Evolutionary conservation across 352 stramenopile species (phyloP), one percentile per base, ranked within the genome.

Genomic region (Phytophthora podocarpi): DNA sequence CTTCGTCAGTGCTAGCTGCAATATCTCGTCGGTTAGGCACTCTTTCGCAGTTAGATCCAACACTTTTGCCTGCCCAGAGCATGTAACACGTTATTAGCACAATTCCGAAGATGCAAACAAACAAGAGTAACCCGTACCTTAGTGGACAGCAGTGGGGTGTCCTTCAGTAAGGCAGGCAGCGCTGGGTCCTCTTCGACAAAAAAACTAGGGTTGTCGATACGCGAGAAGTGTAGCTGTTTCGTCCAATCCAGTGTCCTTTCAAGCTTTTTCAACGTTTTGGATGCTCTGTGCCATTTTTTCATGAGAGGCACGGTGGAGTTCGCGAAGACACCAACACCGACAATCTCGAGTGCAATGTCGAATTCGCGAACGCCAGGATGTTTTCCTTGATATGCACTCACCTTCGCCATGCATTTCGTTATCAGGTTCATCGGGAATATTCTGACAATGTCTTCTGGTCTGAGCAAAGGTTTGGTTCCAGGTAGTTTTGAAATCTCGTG

Each of bases 391-490:
- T 47, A 48, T 1, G 46, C 36, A 0, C 28, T 52, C 2, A 59
- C 39, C 18, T 59, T 54, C 2, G 39, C 21, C 3, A 11, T 42
- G 15, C 47, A 65, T 8, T 37, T 53, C 1, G 26, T 46, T 1
- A 60, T 18, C n/a, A 43, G 11, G 10, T 66, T 30, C 31, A 50
- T 49, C 0, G 48, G 24, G 20, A 66, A 49, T 0, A 54, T 28
- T 54, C 57, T 4, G 1, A 31, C 5, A 1, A 55, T 21, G 6
- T 66, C 40, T 23, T 48, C 27, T 8, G 32, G 30, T 35, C 24
- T 1, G 6, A 53, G 15, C 3, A 54, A 13, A n/a, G 46, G 21
- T 28, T 66, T 66, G 0, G 26, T 55, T 0, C 12, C 30, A 2
- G 16, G 57, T 3, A 55, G 31, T 7, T 59, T 59, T 12, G 39